Base-by-base conservation (phyloP, 2,329 filamentous ascomycete genomes). In the Balansia obtecta region DNA sequence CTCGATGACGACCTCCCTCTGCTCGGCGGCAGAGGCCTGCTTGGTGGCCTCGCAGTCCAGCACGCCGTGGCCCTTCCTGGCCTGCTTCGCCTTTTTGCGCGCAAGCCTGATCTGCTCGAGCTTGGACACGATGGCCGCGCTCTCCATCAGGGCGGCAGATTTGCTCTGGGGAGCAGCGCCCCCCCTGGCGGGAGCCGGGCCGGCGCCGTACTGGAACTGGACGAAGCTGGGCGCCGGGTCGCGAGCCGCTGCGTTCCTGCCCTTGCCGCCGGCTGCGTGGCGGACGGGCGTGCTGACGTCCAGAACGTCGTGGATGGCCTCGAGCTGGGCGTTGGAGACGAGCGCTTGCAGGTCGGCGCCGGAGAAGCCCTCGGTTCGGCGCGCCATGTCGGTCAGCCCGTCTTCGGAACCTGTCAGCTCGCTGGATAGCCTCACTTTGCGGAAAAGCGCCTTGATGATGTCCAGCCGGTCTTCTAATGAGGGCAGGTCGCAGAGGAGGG, bases 331-430 rank as follows among this genome's bases (percentile, higher is more conserved):
- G 58, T 98, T 98, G 60, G 95, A 96, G 42, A 97, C 83, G 7
- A 98, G 77, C 0, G 91, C 93, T 65, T 98, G 93, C 3, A 98
- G 73, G 68, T 98, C 93, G 1, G 93, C 93, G 12, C 93, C 93
- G 0, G 88, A 93, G 65, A 94, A 96, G 10, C 93, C 93, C 52
- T 93, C 85, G 0, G 91, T 97, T 15, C 80, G 74, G 15, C 72
- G 73, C 0, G 89, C 91, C 22, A 98, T 79, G 54, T 90, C 86
- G n/a, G 69, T 71, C 32, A 95, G 67, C 8, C 74, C 76, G 12
- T 73, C 71, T 20, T 74, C 71, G 2, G 71, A 70, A 46, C 75
- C 71, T 11, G 79, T 68, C 15, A 95, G 72, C 49, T 85, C 80
- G 3, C 80, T 73, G 9, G 77, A 80, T 39, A 97, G 74, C 49